Evolutionary conservation across 2,329 filamentous ascomycete genomes (phyloP).

Genomic region (Pseudogymnoascus sp.): DNA sequence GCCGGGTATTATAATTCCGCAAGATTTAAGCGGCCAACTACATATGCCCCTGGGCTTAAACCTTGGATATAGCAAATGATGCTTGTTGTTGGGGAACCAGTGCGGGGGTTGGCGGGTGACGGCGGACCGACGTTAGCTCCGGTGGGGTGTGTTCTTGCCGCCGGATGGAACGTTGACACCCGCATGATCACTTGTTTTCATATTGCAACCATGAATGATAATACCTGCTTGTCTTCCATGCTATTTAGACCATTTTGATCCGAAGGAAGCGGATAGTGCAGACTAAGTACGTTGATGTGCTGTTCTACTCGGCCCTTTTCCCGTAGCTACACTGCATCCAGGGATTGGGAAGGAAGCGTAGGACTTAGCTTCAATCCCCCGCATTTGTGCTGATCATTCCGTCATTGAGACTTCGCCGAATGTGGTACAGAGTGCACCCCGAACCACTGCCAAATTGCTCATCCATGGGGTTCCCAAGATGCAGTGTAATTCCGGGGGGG

Average conservation of each 20-base stretch:
- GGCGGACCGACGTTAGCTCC: not conserved
- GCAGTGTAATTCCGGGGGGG: not conserved
- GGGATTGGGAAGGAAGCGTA: not conserved
- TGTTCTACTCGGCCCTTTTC: not conserved
- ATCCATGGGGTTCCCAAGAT: not conserved
- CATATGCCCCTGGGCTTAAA: not conserved
- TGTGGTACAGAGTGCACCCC: not conserved
- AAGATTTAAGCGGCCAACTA: not conserved
- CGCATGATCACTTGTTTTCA: not conserved
- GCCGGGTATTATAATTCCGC: conserved; percentile 4
- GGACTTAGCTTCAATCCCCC: not conserved
- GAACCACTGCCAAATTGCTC: not conserved
- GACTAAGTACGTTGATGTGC: not conserved
- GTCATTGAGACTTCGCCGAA: not conserved
- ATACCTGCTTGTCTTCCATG: not conserved
- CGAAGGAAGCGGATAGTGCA: not conserved
- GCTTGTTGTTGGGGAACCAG: not conserved
- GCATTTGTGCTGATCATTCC: conserved; percentile 6
- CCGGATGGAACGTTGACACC: not conserved
- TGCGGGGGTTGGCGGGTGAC: not conserved
- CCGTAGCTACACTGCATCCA: not conserved
- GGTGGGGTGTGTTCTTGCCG: not conserved
- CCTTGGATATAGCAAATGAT: not conserved
- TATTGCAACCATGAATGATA: not conserved
- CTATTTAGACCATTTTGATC: not conserved